Evolutionary conservation across 2,329 filamentous ascomycete genomes (phyloP), one percentile per base, ranked within the genome.

Genomic region (Neoscytalidium dimidiatum): DNA sequence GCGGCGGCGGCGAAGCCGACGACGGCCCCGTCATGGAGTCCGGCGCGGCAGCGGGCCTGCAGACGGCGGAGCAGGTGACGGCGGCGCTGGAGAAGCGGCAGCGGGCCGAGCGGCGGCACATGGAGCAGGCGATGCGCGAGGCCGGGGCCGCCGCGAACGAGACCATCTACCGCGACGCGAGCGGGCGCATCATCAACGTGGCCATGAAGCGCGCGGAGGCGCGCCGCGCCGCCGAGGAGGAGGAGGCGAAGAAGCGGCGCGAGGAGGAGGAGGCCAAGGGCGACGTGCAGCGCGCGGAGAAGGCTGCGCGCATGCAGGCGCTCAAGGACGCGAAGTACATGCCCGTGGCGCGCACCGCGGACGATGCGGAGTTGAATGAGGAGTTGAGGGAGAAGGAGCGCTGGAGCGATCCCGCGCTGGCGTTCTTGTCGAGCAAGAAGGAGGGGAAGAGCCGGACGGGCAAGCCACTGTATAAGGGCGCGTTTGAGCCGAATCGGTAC

Each of bases 151-250:
- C 69, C 43, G 60, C 52, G 23, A 31, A 90, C 71, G 92, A 97
- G 78, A 96, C 94, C 0, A 93, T 97, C 26, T 97, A 98, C 76
- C 91, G 95, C 71, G 95, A 99, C 78, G 95, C 96, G 11, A 95
- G 91, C 3, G 95, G 95, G 13, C 86, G 94, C n/a, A 89, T 96
- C 64, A 94, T 99, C 68, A 96, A 99, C 73, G 87, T 98, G 26
- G 89, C 90, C 19, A 92, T 97, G 90, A 92, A 92, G 77, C 86
- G 94, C 26, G 94, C 92, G 21, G 93, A 97, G 77, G 90, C 92
- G 58, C 86, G 92, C n/a, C 86, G 87, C 57, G 92, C 91, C 69
- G 90, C 90, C 0, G 89, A 93, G 71, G 90, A 92, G 69, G 87
- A 88, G 58, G 88, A 83, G 58, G 77, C 79, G 57, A 87, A 90